Conservation (phyloP, 2,329 filamentous ascomycete species). For the Aspergillus texensis region DNA sequence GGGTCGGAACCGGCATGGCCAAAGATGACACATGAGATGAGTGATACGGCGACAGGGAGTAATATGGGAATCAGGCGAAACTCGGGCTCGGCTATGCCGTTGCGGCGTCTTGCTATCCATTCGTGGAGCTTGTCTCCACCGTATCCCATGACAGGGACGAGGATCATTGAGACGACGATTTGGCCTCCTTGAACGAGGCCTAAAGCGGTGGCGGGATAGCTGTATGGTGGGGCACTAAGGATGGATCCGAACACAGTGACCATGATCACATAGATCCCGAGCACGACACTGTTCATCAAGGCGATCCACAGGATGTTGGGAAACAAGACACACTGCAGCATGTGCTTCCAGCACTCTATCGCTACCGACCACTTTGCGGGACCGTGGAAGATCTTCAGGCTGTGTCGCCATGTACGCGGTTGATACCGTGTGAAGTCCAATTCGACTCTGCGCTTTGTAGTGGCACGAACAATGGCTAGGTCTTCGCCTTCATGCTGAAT, state of each 20-base stretch:
- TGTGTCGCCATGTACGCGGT: not conserved
- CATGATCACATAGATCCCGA: constrained; percentile 17
- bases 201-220: not conserved
- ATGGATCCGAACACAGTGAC: constrained; percentile 6
- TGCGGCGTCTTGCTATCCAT: not conserved
- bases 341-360: constrained; percentile 14
- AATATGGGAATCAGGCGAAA: not conserved
- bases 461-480: not conserved
- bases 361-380: constrained; percentile 8
- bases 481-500: not conserved
- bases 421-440: not conserved
- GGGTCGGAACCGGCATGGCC: not conserved
- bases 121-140: not conserved
- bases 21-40: not conserved
- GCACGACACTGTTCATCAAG: constrained; percentile 14
- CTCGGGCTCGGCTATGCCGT: not conserved
- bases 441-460: not conserved
- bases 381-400: not conserved
- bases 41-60: not conserved
- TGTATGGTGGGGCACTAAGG: not conserved
- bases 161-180: not conserved
- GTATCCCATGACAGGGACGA: not conserved
- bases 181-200: not conserved
- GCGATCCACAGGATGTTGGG: constrained; percentile 15
- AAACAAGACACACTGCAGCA: constrained; percentile 14